phyloP scores from a whole-genome alignment of 164 flowering plant species.

The Umbilicus rupestris region DNA sequence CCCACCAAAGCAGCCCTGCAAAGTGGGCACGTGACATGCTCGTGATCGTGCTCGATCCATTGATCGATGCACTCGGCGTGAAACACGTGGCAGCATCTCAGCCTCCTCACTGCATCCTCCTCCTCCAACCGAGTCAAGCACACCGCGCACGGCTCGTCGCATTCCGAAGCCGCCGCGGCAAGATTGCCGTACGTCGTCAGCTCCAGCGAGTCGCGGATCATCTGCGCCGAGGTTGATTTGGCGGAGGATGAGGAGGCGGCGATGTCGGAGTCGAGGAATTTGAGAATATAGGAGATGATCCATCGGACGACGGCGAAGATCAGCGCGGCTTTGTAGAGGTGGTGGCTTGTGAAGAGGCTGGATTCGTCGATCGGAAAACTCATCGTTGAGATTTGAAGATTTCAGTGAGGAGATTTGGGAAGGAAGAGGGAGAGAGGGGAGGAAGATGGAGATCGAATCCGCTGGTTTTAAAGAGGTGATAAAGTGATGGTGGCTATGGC shows the following conservation, averaged over 20 bases:
- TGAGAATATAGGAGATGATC: not conserved
- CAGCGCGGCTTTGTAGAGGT: not conserved
- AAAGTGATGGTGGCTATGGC: not conserved
- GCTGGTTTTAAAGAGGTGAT: not conserved
- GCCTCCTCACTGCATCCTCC: constrained; percentile 36
- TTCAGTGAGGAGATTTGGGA: not conserved
- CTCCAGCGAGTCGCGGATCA: not conserved
- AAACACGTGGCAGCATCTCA: constrained; percentile 61
- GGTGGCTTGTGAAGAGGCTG: no score
- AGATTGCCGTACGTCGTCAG: not conserved
- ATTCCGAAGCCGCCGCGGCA: not conserved
- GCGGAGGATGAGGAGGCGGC: not conserved
- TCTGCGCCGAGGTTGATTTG: not conserved
- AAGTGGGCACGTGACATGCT: constrained; percentile 10
- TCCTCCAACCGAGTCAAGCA: constrained; percentile 37
- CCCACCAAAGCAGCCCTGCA: not conserved
- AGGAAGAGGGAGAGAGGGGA: not conserved
- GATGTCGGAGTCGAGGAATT: not conserved
- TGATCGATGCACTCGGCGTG: constrained; percentile 49
- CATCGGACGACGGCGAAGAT: not conserved
- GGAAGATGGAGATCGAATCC: not conserved
- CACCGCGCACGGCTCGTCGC: constrained; percentile 35
- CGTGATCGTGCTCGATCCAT: constrained; percentile 39
- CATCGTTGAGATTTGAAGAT: not conserved
- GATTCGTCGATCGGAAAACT: not conserved